Evolutionary conservation across 2,329 filamentous ascomycete genomes (phyloP).

Genomic region (Corynespora cassiicola): DNA sequence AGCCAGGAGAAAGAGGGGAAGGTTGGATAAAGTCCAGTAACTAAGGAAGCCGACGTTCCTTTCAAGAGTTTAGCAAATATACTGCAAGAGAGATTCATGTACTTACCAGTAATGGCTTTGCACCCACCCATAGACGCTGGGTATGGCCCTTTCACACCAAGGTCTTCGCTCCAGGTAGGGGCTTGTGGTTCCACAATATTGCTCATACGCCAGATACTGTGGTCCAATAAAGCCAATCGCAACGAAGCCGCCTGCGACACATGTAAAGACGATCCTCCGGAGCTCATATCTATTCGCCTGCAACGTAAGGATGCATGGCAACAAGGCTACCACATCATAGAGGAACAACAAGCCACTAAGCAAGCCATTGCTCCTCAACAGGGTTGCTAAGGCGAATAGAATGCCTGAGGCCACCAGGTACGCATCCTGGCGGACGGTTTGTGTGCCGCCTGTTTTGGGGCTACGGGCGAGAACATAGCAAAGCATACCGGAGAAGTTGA

Average conservation of each 20-base stretch:
- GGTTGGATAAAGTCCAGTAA: conserved; percentile 88
- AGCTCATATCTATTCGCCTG: conserved; percentile 47
- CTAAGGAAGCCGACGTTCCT: conserved; percentile 88
- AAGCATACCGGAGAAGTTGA: conserved; percentile 77
- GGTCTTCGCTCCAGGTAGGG: conserved; percentile 50
- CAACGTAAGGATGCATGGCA: conserved; percentile 48
- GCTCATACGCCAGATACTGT: conserved; percentile 75
- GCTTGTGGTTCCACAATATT: conserved; percentile 57
- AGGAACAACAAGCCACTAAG: conserved; percentile 80
- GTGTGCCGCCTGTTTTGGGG: conserved; percentile 28
- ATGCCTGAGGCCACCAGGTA: conserved; percentile 68
- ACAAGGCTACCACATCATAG: conserved; percentile 45
- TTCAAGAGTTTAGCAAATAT: conserved; percentile 9
- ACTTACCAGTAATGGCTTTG: conserved; percentile 88
- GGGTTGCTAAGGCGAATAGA: conserved; percentile 74
- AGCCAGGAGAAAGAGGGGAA: conserved; percentile 87
- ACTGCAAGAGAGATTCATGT: not conserved
- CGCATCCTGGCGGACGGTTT: conserved; percentile 39
- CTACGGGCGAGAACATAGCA: conserved; percentile 63
- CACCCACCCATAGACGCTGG: conserved; percentile 91
- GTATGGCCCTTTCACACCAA: conserved; percentile 78
- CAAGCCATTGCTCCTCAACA: conserved; percentile 84
- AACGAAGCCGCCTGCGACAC: conserved; percentile 72
- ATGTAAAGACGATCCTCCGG: conserved; percentile 63
- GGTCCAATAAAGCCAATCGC: conserved; percentile 73